phyloP scores from a whole-genome alignment of 2,329 filamentous ascomycete species.

The Dendryphion nanum region DNA sequence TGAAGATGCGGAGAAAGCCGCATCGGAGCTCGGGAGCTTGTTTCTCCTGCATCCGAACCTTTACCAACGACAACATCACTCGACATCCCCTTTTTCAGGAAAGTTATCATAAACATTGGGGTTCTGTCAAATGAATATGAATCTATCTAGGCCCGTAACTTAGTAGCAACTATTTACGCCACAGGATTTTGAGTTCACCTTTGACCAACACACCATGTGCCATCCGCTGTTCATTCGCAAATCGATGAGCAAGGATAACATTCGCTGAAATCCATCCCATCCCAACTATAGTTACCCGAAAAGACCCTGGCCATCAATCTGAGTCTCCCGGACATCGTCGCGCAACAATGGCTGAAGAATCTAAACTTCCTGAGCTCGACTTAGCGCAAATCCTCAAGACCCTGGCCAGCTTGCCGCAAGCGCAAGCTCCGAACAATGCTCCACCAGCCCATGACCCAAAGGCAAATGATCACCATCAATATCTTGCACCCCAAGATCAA shows the following conservation, averaged over 20 bases:
- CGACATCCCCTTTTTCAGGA: background rate
- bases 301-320: background rate
- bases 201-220: background rate
- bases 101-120: background rate
- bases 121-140: no score
- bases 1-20: slow-evolving; percentile 32
- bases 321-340: background rate
- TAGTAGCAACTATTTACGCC: no score
- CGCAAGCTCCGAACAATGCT: slow-evolving; percentile 1
- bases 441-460: background rate
- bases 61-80: slow-evolving; percentile 1
- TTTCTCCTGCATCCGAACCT: no score
- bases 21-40: background rate
- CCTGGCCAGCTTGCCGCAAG: slow-evolving; percentile 28
- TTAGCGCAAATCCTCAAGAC: slow-evolving; percentile 36
- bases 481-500: background rate
- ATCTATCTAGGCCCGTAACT: no score
- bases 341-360: slow-evolving; percentile 34
- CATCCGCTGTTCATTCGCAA: background rate
- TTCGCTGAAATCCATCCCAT: background rate
- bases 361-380: slow-evolving; percentile 22
- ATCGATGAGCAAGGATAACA: background rate
- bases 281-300: background rate
- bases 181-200: background rate
- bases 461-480: background rate